Base-by-base conservation (phyloP, 768 basidiomycete genomes). In the Calocybe cyanea region DNA sequence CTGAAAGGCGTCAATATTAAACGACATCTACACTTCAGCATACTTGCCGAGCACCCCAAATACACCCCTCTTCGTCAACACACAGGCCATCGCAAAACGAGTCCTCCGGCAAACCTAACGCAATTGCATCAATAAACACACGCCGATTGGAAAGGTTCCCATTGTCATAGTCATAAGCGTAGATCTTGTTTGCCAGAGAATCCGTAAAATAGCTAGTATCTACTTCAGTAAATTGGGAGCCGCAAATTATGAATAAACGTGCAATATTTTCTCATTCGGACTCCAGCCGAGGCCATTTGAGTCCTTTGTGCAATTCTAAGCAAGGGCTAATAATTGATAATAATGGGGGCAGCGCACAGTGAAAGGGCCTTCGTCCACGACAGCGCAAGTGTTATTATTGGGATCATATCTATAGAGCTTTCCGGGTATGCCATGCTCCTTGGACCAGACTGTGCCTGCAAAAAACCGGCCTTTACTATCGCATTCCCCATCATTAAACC, bases 401-500 rank as follows among this genome's bases (percentile, higher is more conserved):
- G 84, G 78, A 58, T 83, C 80, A 55, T 75, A 82, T 61, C 69
- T 69, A 59, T 76, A 85, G 28, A 86, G 62, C 50, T 72, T 69
- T 8, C 83, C 83, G 3, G 77, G 71, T 38, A 83, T 68, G 18
- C 60, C 65, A 39, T 69, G 69, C 39, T 73, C 69, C 53, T 70
- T 63, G 42, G 75, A 78, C 52, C 65, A 73, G 40, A 85, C 58
- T 0, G 83, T 80, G n/a, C 83, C 84, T 18, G 81, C 79, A 53
- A 85, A 77, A 59, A 79, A 85, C 33, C 81, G 73, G 5, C 84
- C 84, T 53, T 71, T 65, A 46, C 65, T 71, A 55, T 85, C 83
- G 57, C 85, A 86, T 2, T 71, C 82, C 28, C 83, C 85, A 54
- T 85, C 84, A 63, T 87, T 85, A 65, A 86, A 83, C 34, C 84